Conservation (phyloP, 768 basidiomycete species). For the Phlegmacium glaucopus region DNA sequence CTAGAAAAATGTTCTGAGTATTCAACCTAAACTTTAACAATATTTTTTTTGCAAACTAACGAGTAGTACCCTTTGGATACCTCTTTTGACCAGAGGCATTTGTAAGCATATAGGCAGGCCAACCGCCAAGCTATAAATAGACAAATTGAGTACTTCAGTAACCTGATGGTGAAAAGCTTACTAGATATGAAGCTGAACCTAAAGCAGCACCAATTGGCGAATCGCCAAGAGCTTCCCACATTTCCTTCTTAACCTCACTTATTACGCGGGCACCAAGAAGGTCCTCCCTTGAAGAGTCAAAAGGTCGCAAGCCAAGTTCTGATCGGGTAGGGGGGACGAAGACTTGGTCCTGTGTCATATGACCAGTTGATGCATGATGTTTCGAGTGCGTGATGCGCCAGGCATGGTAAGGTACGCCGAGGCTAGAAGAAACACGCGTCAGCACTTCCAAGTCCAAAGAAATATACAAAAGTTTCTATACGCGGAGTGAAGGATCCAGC, state of each 20-base stretch:
- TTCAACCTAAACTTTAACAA: neutral
- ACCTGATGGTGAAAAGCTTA: constrained; percentile 24
- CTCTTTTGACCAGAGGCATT: constrained; percentile 85
- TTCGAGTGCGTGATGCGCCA: constrained; percentile 95
- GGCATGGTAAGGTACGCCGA: constrained; percentile 95
- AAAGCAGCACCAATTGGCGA: constrained; percentile 74
- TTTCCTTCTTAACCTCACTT: constrained; percentile 64
- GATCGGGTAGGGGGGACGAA: constrained; percentile 91
- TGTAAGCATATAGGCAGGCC: constrained; percentile 76
- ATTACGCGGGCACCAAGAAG: constrained; percentile 60
- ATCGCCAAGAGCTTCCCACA: constrained; percentile 88
- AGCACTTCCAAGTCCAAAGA: constrained; percentile 12
- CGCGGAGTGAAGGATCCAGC: constrained; percentile 91
- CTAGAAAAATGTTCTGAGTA: constrained; percentile 20
- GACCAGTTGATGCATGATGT: constrained; percentile 93
- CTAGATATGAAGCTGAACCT: constrained; percentile 55
- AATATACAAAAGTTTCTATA: constrained; percentile 31
- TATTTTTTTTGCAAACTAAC: constrained; percentile 39
- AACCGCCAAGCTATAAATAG: constrained; percentile 62
- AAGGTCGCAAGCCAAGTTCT: constrained; percentile 56
- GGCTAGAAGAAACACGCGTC: constrained; percentile 40
- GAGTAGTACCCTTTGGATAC: constrained; percentile 79
- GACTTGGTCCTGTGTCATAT: constrained; percentile 94
- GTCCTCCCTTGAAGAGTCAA: constrained; percentile 69
- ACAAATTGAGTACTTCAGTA: neutral